Evolutionary conservation across 1,139 yeast genomes (phyloP).

Genomic region (Yamadazyma buinensis): DNA sequence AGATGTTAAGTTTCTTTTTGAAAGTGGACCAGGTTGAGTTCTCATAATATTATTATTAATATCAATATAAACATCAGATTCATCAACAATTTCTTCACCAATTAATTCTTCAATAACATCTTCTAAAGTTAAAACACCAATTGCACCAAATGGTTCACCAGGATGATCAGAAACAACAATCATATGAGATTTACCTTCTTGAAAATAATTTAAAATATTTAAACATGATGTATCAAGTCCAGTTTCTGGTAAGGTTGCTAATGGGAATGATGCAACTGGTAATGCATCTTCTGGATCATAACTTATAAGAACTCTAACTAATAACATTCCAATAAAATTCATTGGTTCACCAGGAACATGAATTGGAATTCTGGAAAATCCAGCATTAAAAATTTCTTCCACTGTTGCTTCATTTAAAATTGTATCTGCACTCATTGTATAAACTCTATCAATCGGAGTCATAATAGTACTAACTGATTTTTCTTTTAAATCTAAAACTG

Average conservation of each 20-base stretch:
- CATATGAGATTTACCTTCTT: conserved; percentile 98
- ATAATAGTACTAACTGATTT: conserved; percentile 81
- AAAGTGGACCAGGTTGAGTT: conserved; percentile 79
- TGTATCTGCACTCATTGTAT: conserved; percentile 81
- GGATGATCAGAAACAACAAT: conserved; percentile 85
- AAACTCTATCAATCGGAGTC: conserved; percentile 93
- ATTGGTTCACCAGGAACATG: conserved; percentile 85
- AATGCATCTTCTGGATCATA: conserved; percentile 96
- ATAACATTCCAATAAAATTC: conserved; percentile 91
- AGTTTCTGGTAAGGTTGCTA: conserved; percentile 95
- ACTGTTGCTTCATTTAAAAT: conserved; percentile 81
- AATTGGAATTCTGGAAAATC: conserved; percentile 94
- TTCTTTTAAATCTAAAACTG: conserved; percentile 90
- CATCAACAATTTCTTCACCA: conserved; percentile 97
- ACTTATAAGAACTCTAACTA: conserved; percentile 87
- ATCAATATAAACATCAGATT: conserved; percentile 92
- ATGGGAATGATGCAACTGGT: conserved; percentile 89
- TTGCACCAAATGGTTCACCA: conserved; percentile 82
- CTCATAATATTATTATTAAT: conserved; percentile 84
- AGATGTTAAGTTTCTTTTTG: conserved; percentile 66
- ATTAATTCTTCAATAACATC: conserved; percentile 96
- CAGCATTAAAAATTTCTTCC: conserved; percentile 88
- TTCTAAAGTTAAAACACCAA: conserved; percentile 90
- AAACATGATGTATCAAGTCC: conserved; percentile 88
- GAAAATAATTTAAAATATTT: conserved; percentile 91